A percentile compares a stretch with the other conserved stretches of the same genome.
Evolutionary conservation across 371 early-diverging fungal genomes (phyloP).

Genomic region (Syncephalis fuscata): DNA sequence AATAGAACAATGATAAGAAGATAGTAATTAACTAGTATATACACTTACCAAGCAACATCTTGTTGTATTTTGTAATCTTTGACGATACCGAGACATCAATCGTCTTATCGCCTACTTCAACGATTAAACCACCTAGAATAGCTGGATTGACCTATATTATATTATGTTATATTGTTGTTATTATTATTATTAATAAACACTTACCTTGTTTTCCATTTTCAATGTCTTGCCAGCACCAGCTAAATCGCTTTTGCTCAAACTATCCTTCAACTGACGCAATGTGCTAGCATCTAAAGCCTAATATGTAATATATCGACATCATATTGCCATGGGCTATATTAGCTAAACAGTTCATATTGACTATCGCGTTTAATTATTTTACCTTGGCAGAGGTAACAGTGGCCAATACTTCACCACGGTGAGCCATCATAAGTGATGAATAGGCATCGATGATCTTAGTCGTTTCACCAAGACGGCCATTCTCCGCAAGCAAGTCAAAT

Average conservation of each 20-base stretch:
- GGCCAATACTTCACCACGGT: constrained; percentile 81
- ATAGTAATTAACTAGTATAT: no score
- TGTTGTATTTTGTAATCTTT: constrained; percentile 89
- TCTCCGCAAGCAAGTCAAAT: constrained; percentile 80
- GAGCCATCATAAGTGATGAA: constrained; percentile 72
- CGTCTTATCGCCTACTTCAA: constrained; percentile 96
- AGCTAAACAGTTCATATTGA: no score
- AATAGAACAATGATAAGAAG: no score
- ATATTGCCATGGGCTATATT: no score
- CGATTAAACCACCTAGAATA: constrained; percentile 89
- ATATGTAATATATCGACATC: no score
- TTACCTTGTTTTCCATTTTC: constrained; percentile 7
- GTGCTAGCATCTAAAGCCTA: constrained; percentile 30
- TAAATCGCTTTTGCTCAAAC: constrained; percentile 28
- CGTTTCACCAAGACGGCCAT: constrained; percentile 81
- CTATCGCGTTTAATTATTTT: no score
- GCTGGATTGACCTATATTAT: constrained; percentile 55
- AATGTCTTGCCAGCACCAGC: constrained; percentile 26
- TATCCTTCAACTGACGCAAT: constrained; percentile 27
- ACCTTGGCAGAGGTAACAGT: constrained; percentile 82
- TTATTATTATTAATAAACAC: neutral
- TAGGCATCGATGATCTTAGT: constrained; percentile 64
- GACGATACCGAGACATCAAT: constrained; percentile 92
- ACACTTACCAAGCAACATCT: constrained; percentile 30
- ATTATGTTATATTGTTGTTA: neutral